A percentile compares a stretch with the other conserved stretches of the same genome.
Conservation (phyloP, 208 protist genomes). For the Acanthamoeba culbertsoni region DNA sequence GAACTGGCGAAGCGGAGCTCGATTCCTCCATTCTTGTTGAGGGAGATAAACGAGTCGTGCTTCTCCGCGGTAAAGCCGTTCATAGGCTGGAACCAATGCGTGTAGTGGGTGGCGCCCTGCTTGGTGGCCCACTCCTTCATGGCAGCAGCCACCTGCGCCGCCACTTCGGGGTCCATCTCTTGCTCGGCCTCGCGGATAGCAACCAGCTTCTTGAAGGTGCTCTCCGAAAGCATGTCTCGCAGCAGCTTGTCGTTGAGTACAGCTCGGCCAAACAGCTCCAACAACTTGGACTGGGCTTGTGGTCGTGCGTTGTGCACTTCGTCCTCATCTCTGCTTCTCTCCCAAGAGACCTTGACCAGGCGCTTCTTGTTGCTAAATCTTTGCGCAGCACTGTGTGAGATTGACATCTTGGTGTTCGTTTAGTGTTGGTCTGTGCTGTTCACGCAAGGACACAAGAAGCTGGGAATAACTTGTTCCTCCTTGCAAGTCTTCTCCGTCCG, state of each 20-base stretch:
- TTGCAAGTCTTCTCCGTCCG: neutral
- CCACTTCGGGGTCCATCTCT: conserved; percentile 51
- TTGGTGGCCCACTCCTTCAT: conserved; percentile 85
- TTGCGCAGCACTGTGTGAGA: neutral
- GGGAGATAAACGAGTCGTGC: conserved; percentile 80
- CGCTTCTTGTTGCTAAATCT: conserved; percentile 35
- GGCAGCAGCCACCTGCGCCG: conserved; percentile 74
- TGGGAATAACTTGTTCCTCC: neutral
- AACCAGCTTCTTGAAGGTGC: neutral
- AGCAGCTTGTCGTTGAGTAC: conserved; percentile 32
- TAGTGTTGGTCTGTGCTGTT: neutral
- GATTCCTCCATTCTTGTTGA: conserved; percentile 60
- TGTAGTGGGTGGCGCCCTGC: conserved; percentile 82
- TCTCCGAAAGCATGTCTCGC: neutral
- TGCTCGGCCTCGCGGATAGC: conserved; percentile 53
- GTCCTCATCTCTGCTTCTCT: neutral
- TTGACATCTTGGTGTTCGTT: neutral
- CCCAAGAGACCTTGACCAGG: neutral
- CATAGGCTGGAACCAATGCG: conserved; percentile 89
- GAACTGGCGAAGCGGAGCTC: conserved; percentile 48
- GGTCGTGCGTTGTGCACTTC: neutral
- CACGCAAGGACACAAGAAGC: neutral
- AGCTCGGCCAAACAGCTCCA: neutral
- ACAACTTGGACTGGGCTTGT: neutral
- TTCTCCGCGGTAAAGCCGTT: conserved; percentile 78